Evolutionary conservation across 352 stramenopile species (phyloP).

Genomic region (Phytophthora foliorum): DNA sequence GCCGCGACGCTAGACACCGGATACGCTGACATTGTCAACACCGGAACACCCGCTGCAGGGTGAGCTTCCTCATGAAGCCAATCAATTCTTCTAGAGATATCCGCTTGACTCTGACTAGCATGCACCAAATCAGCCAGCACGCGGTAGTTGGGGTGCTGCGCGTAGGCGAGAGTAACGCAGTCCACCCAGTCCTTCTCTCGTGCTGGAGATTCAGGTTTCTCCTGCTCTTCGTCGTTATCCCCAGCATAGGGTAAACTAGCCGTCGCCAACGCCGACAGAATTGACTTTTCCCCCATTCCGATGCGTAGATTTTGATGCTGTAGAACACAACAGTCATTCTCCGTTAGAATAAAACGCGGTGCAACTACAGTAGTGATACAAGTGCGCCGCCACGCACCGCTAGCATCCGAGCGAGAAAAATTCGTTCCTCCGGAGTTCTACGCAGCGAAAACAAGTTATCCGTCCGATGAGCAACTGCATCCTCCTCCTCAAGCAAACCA

Average conservation of each 20-base stretch:
- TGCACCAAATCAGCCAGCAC: conserved; percentile 59
- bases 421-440: conserved; percentile 64
- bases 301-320: conserved; percentile 89
- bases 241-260: conserved; percentile 35
- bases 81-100: conserved; percentile 34
- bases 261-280: conserved; percentile 70
- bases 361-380: background rate
- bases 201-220: background rate
- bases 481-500: background rate
- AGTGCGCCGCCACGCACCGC: conserved; percentile 49
- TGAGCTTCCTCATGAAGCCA: conserved; percentile 47
- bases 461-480: background rate
- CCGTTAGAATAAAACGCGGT: conserved; percentile 1
- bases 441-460: background rate
- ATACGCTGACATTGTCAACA: conserved; percentile 87
- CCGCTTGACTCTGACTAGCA: conserved; percentile 30
- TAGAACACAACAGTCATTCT: conserved; percentile 1
- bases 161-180: conserved; percentile 72
- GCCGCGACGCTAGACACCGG: conserved; percentile 67
- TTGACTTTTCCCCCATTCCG: conserved; percentile 85
- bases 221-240: background rate
- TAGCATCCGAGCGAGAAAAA: conserved; percentile 79
- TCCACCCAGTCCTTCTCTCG: conserved; percentile 61
- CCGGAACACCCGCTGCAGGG: conserved; percentile 62
- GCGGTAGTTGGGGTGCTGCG: conserved; percentile 74